Evolutionary conservation across 805 yeast genomes (phyloP), one percentile per base, ranked within the genome.

Genomic region (Suhomyces sp.): DNA sequence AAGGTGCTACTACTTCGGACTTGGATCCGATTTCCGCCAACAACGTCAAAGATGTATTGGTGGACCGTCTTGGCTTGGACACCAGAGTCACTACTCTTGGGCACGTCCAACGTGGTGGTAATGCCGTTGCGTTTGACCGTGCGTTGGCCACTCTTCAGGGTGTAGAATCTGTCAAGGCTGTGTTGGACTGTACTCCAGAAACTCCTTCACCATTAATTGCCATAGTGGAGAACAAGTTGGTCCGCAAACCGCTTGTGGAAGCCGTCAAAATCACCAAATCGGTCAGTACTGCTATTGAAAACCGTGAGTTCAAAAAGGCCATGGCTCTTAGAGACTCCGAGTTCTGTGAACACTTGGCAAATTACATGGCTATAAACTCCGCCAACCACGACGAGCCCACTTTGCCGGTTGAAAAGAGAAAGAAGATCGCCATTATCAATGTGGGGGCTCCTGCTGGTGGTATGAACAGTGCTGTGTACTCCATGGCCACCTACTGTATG

Each of bases 391-490:
- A 81, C 50, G 76, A 81, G 33, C 82, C 83, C 48, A 56, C 75
- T 4, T 59, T 68, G 43, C 90, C 94, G 7, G 78, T 69, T 17
- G 80, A 74, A 20, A 74, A 87, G 63, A 76, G 86, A 54, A 77
- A 86, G 60, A 87, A 83, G 60, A 81, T 92, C 59, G 99, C 94
- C 50, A 85, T 94, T 55, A 80, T 94, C 49, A 89, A 91, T 64
- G 88, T 93, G 44, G 99, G 99, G 60, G 99, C 99, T 0, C 97
- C 99, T 21, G 93, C 98, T 10, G 97, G 96, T 48, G 97, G 97
- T 45, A 80, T 94, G 84, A 94, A 94, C 66, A 83, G 94, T 55
- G 97, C 97, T 3, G 84, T 91, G 9, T 81, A 92, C 57, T 89
- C 97, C n/a, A 91, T 92, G 60, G 91, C 96, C 6, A 75, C 88